Conservation (phyloP, 225 moss, liverwort and hornwort genomes). For the Marchantia polymorpha region DNA sequence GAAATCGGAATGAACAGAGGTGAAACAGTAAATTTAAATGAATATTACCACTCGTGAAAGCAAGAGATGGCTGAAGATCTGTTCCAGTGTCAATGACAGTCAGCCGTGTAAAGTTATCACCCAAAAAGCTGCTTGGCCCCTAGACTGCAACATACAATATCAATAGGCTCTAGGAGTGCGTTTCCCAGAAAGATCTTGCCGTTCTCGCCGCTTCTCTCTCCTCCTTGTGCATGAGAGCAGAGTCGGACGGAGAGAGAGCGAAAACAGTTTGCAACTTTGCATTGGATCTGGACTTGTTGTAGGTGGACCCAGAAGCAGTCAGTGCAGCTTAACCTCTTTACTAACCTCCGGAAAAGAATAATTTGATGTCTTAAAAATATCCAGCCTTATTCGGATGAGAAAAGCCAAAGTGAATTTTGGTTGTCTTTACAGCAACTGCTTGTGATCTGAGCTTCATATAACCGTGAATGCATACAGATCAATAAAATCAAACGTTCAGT, state of each 20-base stretch:
- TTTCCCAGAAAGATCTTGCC: neutral
- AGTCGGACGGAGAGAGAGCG: too few relatives aligned
- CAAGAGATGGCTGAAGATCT: too few relatives aligned
- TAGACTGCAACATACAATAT: neutral
- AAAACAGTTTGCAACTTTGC: neutral
- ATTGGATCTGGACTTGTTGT: neutral
- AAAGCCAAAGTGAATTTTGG: neutral
- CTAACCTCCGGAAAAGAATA: neutral
- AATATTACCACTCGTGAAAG: too few relatives aligned
- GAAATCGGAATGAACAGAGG: too few relatives aligned
- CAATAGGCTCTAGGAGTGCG: neutral
- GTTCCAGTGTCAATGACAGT: too few relatives aligned
- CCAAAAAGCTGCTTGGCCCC: conserved; percentile 4
- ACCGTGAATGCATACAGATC: too few relatives aligned
- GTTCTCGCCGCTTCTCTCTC: neutral
- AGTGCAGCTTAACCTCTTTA: neutral
- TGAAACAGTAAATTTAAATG: too few relatives aligned
- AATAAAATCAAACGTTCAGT: neutral
- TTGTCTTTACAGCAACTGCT: neutral
- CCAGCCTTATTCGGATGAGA: neutral
- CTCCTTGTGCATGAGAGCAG: neutral
- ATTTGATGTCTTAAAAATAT: neutral
- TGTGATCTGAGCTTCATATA: neutral
- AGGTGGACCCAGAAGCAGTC: neutral
- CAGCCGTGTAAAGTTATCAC: neutral